Evolutionary conservation across 352 stramenopile genomes (phyloP).

Genomic region (Globisporangium nodosum): DNA sequence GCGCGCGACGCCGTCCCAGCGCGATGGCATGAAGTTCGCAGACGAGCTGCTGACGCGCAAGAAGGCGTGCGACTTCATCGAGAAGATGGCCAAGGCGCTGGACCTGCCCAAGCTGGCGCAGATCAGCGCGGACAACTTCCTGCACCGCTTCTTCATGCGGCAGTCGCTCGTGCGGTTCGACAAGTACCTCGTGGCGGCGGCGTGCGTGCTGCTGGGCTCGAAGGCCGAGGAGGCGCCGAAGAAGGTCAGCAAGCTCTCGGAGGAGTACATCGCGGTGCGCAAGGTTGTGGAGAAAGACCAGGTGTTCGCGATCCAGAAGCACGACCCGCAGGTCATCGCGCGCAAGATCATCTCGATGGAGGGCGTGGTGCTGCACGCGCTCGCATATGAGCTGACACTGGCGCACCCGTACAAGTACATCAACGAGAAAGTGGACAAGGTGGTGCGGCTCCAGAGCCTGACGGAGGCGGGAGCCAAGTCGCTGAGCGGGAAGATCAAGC

Average conservation of each 20-base stretch:
- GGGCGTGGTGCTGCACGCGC: slow-evolving; percentile 69
- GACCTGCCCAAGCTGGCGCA: slow-evolving; percentile 79
- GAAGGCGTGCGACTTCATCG: slow-evolving; percentile 80
- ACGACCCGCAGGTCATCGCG: slow-evolving; percentile 56
- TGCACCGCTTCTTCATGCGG: slow-evolving; percentile 87
- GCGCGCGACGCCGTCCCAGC: slow-evolving; percentile 52
- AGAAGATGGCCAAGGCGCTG: slow-evolving; percentile 77
- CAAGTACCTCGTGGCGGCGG: slow-evolving; percentile 75
- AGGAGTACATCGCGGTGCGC: slow-evolving; percentile 63
- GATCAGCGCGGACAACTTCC: slow-evolving; percentile 80
- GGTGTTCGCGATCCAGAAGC: slow-evolving; percentile 73
- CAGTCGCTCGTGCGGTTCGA: slow-evolving; percentile 84
- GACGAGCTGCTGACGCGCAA: slow-evolving; percentile 69
- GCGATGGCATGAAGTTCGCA: slow-evolving; percentile 69
- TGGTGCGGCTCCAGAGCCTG: slow-evolving; percentile 60
- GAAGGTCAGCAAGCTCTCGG: slow-evolving; percentile 72
- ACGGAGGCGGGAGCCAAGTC: slow-evolving; percentile 44
- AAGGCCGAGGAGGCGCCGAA: slow-evolving; percentile 83
- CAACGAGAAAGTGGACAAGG: slow-evolving; percentile 82
- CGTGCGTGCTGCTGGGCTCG: slow-evolving; percentile 75
- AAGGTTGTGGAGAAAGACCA: slow-evolving; percentile 73
- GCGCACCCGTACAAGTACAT: slow-evolving; percentile 85
- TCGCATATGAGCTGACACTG: slow-evolving; percentile 83
- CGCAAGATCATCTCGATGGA: slow-evolving; percentile 84
- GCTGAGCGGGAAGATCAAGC: slow-evolving; percentile 75